Percentiles rank a stretch among this genome's conserved stretches.
These are phyloP conservation scores for Coemansia sp. DNA, from an alignment of 371 early-diverging fungal species.

Conservation along the genomic window DNA sequence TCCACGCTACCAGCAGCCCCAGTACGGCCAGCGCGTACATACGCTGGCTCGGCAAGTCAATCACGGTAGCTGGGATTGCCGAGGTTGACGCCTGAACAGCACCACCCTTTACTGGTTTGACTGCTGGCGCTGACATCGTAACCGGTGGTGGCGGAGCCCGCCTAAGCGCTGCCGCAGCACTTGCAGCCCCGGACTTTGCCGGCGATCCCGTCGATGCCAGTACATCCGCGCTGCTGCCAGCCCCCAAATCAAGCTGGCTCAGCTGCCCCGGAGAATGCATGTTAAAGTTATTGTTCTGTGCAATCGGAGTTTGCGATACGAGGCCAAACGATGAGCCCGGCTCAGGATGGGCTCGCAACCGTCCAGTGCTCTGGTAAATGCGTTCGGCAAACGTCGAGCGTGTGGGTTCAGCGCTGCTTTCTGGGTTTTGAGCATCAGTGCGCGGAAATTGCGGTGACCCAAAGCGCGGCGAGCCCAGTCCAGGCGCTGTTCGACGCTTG, in stretches of 20 bases:
- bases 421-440: neutral
- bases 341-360: neutral
- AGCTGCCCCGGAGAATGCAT: neutral
- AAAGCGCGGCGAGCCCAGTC: constrained; percentile 5
- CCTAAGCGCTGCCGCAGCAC: neutral
- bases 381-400: constrained; percentile 46
- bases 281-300: neutral
- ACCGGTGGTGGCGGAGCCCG: constrained; percentile 2
- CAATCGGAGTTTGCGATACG: neutral
- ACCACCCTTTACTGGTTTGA: neutral
- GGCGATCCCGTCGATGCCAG: constrained; percentile 2
- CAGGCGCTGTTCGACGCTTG: constrained; percentile 16
- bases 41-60: constrained; percentile 51
- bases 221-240: constrained; percentile 1
- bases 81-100: constrained; percentile 5
- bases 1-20: constrained; percentile 37
- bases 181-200: neutral
- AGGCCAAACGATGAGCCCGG: neutral
- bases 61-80: constrained; percentile 40
- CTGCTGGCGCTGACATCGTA: neutral
- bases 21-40: constrained; percentile 35
- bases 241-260: constrained; percentile 2
- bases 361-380: constrained; percentile 39
- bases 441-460: constrained; percentile 14
- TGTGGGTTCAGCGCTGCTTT: neutral